phyloP scores from a whole-genome alignment of 2,329 filamentous ascomycete genomes.

The Phaeophleospora eucalypticola region DNA sequence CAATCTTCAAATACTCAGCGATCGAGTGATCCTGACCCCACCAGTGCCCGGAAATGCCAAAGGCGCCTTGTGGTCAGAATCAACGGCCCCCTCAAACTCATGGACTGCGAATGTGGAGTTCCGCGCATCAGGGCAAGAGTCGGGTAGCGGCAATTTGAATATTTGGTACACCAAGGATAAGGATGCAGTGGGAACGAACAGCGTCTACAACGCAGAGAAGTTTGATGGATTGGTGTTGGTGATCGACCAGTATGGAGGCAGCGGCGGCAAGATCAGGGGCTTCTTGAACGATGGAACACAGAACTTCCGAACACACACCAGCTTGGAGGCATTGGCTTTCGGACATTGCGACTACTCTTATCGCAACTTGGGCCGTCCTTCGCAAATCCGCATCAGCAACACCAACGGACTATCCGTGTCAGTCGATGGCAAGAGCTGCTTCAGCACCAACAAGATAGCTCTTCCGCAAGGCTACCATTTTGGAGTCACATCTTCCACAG shows the following conservation, averaged over 20 bases:
- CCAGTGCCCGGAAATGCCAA: conserved; percentile 80
- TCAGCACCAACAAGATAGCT: conserved; percentile 71
- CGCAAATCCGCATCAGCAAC: conserved; percentile 66
- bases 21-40: conserved; percentile 88
- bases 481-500: conserved; percentile 81
- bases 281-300: conserved; percentile 88
- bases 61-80: conserved; percentile 76
- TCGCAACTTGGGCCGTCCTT: conserved; percentile 83
- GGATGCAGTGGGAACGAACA: conserved; percentile 62
- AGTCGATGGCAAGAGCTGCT: conserved; percentile 76
- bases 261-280: conserved; percentile 75
- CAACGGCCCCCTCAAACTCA: conserved; percentile 49
- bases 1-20: conserved; percentile 65
- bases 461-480: conserved; percentile 78
- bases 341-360: conserved; percentile 89
- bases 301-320: conserved; percentile 71
- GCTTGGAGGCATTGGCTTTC: conserved; percentile 81
- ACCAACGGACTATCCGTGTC: conserved; percentile 67
- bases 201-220: conserved; percentile 75
- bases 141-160: conserved; percentile 83
- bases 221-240: conserved; percentile 91
- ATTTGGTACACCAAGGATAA: conserved; percentile 79
- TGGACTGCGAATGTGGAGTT: conserved; percentile 87
- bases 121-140: conserved; percentile 77
- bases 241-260: conserved; percentile 76